A percentile compares a stretch with the other conserved stretches of the same genome.
Evolutionary conservation across 129 eudicot genomes (phyloP).

Genomic region (Calendula officinalis): DNA sequence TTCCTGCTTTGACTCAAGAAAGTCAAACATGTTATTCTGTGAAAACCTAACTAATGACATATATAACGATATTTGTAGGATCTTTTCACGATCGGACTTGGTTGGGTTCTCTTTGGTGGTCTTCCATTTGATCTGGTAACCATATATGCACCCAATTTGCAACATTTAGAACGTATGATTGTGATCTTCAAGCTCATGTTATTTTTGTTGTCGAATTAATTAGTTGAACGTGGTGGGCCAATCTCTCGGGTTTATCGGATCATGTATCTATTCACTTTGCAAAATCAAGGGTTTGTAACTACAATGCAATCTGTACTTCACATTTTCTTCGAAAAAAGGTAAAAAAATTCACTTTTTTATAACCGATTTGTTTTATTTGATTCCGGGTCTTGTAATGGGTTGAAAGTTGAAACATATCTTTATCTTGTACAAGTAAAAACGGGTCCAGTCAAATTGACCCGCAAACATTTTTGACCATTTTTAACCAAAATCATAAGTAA

Average conservation of each 20-base stretch:
- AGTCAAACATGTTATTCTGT: neutral
- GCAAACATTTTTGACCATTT: too few relatives aligned
- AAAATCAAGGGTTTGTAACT: constrained; percentile 39
- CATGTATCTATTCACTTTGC: constrained; percentile 43
- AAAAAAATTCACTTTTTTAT: neutral
- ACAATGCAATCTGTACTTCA: constrained; percentile 8
- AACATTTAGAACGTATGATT: neutral
- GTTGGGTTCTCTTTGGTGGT: constrained; percentile 67
- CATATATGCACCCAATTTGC: constrained; percentile 6
- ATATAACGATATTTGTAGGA: constrained; percentile 33
- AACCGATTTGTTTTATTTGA: neutral
- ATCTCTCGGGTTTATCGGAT: constrained; percentile 53
- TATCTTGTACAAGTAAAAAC: too few relatives aligned
- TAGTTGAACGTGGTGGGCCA: constrained; percentile 47
- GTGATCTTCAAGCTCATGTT: neutral
- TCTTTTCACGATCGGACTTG: constrained; percentile 56
- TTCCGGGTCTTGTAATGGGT: neutral
- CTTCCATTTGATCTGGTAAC: constrained; percentile 62
- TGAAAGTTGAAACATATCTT: too few relatives aligned
- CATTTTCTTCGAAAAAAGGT: constrained; percentile 3
- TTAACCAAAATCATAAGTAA: too few relatives aligned
- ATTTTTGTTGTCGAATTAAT: neutral
- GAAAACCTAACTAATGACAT: neutral
- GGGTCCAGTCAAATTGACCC: too few relatives aligned
- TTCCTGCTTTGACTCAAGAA: neutral